Evolutionary conservation across 208 protist genomes (phyloP), one percentile per base, ranked within the genome.

Genomic region (Phytomonas sp.): DNA sequence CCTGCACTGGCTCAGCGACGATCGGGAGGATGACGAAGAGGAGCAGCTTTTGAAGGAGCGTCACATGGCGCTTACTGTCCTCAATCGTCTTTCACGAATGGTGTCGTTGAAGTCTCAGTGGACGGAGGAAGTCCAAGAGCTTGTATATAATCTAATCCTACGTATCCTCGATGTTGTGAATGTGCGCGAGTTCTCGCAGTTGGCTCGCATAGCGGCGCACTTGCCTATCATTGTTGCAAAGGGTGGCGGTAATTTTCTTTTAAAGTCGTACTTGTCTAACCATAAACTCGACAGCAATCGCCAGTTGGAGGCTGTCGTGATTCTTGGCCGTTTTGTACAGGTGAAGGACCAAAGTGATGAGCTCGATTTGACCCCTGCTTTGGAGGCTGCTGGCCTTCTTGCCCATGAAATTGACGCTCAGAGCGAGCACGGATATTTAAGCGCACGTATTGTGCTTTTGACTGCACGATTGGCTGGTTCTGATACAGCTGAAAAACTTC

Each of bases 1-100:
- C 40, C 65, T 96, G 19, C 89, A 94, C 76, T 96, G 86, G 89
- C 70, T 96, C 26, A 92, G 85, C 61, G 83, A 93, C 40, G 84
- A 92, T 64, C 88, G 88, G 59, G 91, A 94, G 75, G 78, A 82
- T 10, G 91, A 96, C 63, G 87, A 90, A 0, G 87, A 84, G 65
- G 83, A 80, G 69, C 87, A 94, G 71, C 63, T 96, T 45, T 63
- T 61, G 36, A 87, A 90, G 78, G 91, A 96, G 79, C 86, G 91
- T 29, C 86, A 81, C 69, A 70, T 91, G 60, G 91, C 91, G 23
- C 68, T 94, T 29, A 59, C 79, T 4, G 74, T 75, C 16, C 84
- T 96, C 33, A 66, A 70, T 5, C 80, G 68, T 29, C 62, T 96
- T 29, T 73, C 83, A 61, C 78, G 84, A 34, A 16, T 71, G 1